A percentile compares a stretch with the other conserved stretches of the same genome.
Evolutionary conservation across 2,329 filamentous ascomycete species (phyloP).

Genomic region (Fusarium sp.): DNA sequence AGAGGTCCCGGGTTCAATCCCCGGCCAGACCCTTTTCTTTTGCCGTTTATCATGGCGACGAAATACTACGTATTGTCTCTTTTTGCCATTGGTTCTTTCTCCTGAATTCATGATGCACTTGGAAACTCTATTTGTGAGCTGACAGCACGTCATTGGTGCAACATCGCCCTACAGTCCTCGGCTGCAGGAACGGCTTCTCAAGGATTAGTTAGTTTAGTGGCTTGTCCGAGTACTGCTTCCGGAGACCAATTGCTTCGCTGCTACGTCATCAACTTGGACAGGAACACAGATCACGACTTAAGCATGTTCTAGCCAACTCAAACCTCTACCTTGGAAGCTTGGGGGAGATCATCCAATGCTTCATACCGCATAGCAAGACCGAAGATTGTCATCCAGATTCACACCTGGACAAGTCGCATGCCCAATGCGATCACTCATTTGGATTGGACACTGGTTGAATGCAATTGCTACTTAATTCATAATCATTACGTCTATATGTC

Average conservation of each 20-base stretch:
- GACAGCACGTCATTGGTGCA: neutral
- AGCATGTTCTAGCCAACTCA: neutral
- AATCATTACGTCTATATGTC: conserved; percentile 16
- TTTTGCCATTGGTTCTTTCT: neutral
- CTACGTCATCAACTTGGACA: neutral
- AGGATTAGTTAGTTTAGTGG: neutral
- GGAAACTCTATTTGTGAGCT: neutral
- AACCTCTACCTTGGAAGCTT: neutral
- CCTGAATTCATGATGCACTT: neutral
- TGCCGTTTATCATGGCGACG: neutral
- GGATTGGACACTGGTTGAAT: neutral
- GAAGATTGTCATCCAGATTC: neutral
- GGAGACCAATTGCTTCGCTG: neutral
- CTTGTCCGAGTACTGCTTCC: neutral
- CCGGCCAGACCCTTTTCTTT: conserved; percentile 56
- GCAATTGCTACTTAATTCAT: neutral
- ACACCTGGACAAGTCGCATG: neutral
- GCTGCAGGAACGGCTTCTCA: neutral
- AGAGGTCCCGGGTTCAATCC: conserved; percentile 62
- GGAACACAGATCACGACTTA: neutral
- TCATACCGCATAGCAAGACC: neutral
- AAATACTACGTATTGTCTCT: neutral
- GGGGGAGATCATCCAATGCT: neutral
- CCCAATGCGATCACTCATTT: no score
- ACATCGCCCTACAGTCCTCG: neutral